Conservation (phyloP, 225 moss, liverwort and hornwort genomes). For the Polytrichum formosum region DNA sequence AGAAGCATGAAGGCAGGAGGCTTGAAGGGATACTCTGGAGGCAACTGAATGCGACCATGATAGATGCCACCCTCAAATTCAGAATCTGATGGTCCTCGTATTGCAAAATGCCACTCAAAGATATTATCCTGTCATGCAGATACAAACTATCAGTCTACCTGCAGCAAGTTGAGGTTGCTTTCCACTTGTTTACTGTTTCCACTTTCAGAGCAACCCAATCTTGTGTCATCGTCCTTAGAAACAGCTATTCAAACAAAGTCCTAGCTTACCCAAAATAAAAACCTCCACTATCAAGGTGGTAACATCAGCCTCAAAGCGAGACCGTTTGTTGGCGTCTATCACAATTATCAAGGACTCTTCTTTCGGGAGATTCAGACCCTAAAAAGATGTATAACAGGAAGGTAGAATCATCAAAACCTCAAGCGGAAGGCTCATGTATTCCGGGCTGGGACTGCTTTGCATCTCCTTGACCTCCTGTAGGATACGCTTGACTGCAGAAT, state of each 20-base stretch:
- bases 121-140: conserved; percentile 72
- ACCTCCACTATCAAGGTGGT: no score
- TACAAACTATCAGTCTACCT: conserved; percentile 16
- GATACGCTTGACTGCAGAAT: conserved; percentile 95
- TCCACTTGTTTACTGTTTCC: no score
- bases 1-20: conserved; percentile 98
- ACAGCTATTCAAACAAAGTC: no score
- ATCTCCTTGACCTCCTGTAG: conserved; percentile 97
- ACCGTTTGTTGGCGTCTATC: no score
- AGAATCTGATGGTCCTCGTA: conserved; percentile 93
- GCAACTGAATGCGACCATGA: conserved; percentile 98
- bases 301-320: no score
- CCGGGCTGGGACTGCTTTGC: conserved; percentile 88
- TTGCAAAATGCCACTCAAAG: conserved; percentile 99
- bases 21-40: conserved; percentile 98
- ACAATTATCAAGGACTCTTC: no score
- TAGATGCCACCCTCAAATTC: conserved; percentile 97
- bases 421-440: conserved; percentile 94
- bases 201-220: no score
- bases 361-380: no score
- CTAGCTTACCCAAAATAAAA: no score
- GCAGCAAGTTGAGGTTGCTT: no score
- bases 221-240: no score
- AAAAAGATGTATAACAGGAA: background rate
- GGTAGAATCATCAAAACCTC: conserved; percentile 29